Evolutionary conservation across 2,329 filamentous ascomycete genomes (phyloP).

Genomic region (Talaromyces sp.): DNA sequence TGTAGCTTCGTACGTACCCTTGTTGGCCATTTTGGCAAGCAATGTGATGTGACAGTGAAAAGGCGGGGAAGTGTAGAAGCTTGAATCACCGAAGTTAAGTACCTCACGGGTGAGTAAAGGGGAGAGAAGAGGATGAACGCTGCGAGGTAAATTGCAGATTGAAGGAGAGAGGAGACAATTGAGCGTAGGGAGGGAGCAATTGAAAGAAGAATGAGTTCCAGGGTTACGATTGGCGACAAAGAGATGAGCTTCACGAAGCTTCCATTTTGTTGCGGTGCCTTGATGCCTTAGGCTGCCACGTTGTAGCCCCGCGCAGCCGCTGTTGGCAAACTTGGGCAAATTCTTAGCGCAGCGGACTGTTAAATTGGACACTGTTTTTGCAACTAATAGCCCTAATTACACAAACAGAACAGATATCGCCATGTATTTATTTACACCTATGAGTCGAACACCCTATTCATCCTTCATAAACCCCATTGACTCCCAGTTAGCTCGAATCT

Average conservation of each 20-base stretch:
- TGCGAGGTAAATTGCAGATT: not conserved
- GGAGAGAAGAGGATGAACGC: not conserved
- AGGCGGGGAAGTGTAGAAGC: not conserved
- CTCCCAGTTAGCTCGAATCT: not conserved
- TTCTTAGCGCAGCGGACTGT: not conserved
- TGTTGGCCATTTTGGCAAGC: constrained; percentile 13
- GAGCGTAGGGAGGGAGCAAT: not conserved
- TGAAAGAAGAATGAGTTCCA: not conserved
- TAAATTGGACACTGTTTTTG: not conserved
- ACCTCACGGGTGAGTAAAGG: not conserved
- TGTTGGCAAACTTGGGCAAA: not conserved
- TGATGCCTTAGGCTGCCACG: constrained; percentile 11
- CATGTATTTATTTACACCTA: not conserved
- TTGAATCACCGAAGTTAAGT: not conserved
- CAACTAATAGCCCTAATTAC: not conserved
- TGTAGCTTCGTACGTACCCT: constrained; percentile 7
- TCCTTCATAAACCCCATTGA: not conserved
- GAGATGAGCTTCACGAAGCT: constrained; percentile 20
- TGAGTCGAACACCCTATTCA: not conserved
- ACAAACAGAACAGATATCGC: not conserved
- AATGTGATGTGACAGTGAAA: not conserved
- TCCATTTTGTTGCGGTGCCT: constrained; percentile 14
- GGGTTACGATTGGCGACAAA: constrained; percentile 1
- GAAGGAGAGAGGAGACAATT: not conserved
- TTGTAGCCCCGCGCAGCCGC: constrained; percentile 9